Percentiles rank a stretch among this genome's conserved stretches.
Conservation (phyloP, 192 early-diverging fungal genomes). For the Dissophora ornata region DNA sequence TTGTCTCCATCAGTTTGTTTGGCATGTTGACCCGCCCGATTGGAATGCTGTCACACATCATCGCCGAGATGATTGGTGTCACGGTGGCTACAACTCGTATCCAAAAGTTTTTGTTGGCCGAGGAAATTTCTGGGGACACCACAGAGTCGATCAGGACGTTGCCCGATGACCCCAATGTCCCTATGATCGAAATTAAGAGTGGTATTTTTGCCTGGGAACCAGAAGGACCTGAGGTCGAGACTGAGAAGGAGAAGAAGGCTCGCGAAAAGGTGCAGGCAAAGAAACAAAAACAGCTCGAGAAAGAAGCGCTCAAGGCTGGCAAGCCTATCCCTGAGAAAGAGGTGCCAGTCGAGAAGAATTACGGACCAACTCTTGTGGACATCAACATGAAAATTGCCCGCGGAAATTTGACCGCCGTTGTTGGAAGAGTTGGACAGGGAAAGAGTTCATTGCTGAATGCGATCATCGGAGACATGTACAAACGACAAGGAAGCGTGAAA, state of each 20-base stretch:
- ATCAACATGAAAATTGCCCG: conserved; percentile 51
- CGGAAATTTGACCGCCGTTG: conserved; percentile 78
- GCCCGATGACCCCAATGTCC: conserved; percentile 29
- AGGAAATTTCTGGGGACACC: conserved; percentile 27
- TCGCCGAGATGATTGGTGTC: conserved; percentile 30
- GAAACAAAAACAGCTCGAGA: conserved; percentile 36
- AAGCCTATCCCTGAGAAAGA: conserved; percentile 38
- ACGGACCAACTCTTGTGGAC: conserved; percentile 34
- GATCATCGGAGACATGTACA: conserved; percentile 91
- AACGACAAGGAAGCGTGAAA: conserved; percentile 67
- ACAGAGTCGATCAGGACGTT: conserved; percentile 6
- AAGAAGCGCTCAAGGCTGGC: conserved; percentile 37
- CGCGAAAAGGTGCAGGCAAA: conserved; percentile 32
- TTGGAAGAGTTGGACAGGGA: conserved; percentile 81
- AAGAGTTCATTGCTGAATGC: conserved; percentile 60
- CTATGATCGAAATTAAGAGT: conserved; percentile 34
- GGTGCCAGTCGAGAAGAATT: conserved; percentile 28
- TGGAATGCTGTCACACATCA: conserved; percentile 35
- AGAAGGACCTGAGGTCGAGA: conserved; percentile 33
- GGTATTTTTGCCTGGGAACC: conserved; percentile 42
- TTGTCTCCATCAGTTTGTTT: conserved; percentile 40
- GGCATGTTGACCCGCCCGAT: conserved; percentile 38
- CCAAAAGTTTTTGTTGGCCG: conserved; percentile 41
- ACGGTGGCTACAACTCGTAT: conserved; percentile 34
- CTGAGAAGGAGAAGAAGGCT: conserved; percentile 27